These are phyloP conservation scores for Fusarium mangiferae DNA, from an alignment of 2,329 filamentous ascomycete species.

Conservation along the genomic window DNA sequence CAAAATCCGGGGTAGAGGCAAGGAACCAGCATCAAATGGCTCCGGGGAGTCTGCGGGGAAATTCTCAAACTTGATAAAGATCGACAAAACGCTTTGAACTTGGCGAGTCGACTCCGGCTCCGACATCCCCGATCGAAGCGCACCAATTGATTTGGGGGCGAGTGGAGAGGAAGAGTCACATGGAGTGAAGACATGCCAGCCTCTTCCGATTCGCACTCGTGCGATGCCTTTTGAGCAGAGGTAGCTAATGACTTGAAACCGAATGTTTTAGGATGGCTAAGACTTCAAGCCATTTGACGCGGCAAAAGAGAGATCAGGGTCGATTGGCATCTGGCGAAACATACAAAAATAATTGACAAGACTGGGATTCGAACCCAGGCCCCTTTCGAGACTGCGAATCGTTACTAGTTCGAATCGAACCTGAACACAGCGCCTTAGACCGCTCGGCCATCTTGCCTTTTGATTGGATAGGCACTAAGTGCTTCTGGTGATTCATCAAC, in stretches of 20 bases:
- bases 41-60: slow-evolving; percentile 13
- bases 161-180: neutral
- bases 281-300: neutral
- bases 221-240: neutral
- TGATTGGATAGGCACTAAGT: neutral
- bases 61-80: neutral
- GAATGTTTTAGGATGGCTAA: neutral
- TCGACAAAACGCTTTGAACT: neutral
- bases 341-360: neutral
- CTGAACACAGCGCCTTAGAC: slow-evolving; percentile 11
- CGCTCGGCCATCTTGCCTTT: slow-evolving; percentile 8
- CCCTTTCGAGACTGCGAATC: slow-evolving; percentile 11
- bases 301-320: neutral
- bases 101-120: neutral
- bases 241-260: rapidly evolving
- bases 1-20: slow-evolving; percentile 22
- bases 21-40: neutral
- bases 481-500: rapidly evolving
- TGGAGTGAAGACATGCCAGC: neutral
- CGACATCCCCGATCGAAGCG: slow-evolving; percentile 14
- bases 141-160: neutral
- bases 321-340: rapidly evolving
- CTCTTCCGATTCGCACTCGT: neutral
- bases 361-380: slow-evolving; percentile 12
- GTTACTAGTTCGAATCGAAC: slow-evolving; percentile 4